Percentiles rank a stretch among this genome's conserved stretches.
phyloP scores from a whole-genome alignment of 768 basidiomycete genomes.

The Cubamyces lactineus region DNA sequence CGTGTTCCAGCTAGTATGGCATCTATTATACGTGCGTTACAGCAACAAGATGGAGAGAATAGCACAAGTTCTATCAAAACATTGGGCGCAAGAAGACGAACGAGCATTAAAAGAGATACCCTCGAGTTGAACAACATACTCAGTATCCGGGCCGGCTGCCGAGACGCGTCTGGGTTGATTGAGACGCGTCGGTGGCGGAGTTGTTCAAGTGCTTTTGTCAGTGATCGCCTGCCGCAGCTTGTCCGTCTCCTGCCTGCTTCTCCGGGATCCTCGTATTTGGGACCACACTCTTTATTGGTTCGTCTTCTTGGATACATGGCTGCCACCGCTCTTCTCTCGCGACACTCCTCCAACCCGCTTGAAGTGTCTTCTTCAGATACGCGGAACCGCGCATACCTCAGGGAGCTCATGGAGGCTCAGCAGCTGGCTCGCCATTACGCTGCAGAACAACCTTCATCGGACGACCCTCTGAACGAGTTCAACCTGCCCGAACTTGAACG shows the following conservation, averaged over 20 bases:
- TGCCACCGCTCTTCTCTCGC: constrained; percentile 51
- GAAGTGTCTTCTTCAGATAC: constrained; percentile 66
- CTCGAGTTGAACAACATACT: too few relatives aligned
- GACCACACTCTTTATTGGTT: not conserved
- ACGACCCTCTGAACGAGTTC: constrained; percentile 52
- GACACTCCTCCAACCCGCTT: constrained; percentile 76
- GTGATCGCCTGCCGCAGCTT: not conserved
- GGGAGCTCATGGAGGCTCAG: constrained; percentile 41
- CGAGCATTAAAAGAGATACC: too few relatives aligned
- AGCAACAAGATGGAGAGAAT: too few relatives aligned
- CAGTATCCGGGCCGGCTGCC: not conserved
- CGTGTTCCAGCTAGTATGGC: too few relatives aligned
- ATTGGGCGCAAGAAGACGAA: too few relatives aligned
- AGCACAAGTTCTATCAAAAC: too few relatives aligned
- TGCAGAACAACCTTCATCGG: constrained; percentile 45
- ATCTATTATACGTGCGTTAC: too few relatives aligned
- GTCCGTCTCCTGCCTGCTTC: not conserved
- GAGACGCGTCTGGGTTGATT: constrained; percentile 10
- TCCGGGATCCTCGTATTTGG: not conserved
- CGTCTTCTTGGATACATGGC: constrained; percentile 38
- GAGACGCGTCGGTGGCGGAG: constrained; percentile 22
- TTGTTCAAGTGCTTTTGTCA: constrained; percentile 15
- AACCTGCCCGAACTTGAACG: constrained; percentile 44
- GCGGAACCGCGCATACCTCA: constrained; percentile 51
- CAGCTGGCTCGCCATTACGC: constrained; percentile 27